Evolutionary conservation across 257 asterid genomes (phyloP).

Genomic region (Jasminum sambac): DNA sequence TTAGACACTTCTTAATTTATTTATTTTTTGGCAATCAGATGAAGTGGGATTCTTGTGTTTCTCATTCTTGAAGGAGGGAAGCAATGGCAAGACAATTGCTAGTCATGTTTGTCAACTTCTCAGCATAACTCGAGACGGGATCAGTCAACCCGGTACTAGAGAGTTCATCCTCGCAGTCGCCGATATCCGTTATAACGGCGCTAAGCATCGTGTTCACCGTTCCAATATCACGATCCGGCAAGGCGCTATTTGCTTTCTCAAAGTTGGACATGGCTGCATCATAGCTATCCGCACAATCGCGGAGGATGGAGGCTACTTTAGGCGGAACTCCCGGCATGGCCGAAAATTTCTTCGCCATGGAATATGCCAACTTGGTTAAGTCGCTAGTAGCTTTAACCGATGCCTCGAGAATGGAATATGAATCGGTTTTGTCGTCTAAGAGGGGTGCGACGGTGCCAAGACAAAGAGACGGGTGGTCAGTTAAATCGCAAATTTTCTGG

Average conservation of each 20-base stretch:
- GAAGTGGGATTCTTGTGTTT: background rate
- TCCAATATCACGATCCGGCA: constrained; percentile 16
- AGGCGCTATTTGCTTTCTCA: constrained; percentile 16
- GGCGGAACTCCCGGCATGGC: constrained; percentile 23
- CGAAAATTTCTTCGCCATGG: constrained; percentile 13
- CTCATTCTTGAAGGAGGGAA: constrained; percentile 15
- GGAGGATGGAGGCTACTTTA: constrained; percentile 6
- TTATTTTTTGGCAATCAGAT: background rate
- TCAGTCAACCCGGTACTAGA: background rate
- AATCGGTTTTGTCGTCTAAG: background rate
- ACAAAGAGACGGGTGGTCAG: constrained; percentile 41
- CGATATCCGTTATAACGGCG: constrained; percentile 27
- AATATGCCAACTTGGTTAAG: constrained; percentile 22
- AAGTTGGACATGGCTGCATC: constrained; percentile 24
- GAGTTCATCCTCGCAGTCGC: constrained; percentile 25
- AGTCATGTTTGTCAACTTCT: constrained; percentile 29
- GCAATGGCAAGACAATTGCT: constrained; percentile 30
- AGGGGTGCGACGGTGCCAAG: constrained; percentile 24
- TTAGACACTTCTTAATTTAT: background rate
- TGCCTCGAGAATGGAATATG: constrained; percentile 17
- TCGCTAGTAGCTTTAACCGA: constrained; percentile 16
- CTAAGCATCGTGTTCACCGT: constrained; percentile 29
- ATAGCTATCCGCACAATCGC: constrained; percentile 31
- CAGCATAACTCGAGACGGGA: constrained; percentile 11
- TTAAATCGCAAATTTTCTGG: constrained; percentile 30